Conservation (phyloP, 768 basidiomycete genomes). For the Naganishia onofrii region DNA sequence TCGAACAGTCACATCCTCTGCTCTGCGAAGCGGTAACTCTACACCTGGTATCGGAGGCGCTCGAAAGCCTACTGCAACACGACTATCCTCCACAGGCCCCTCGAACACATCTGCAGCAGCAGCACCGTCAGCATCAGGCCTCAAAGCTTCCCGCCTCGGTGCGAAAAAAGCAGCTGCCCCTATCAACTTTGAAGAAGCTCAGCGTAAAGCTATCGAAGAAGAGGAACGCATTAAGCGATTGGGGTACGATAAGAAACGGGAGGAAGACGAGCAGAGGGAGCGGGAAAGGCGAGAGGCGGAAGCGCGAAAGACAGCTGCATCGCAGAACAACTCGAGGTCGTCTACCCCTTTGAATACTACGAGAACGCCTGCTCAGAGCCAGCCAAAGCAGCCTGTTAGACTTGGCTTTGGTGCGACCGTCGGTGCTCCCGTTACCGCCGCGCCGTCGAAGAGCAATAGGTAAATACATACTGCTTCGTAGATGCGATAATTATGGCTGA, state of each 20-base stretch:
- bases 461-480: neutral
- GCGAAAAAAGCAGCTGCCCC: slow-evolving; percentile 78
- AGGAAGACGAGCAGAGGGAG: slow-evolving; percentile 77
- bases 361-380: slow-evolving; percentile 30
- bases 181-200: slow-evolving; percentile 92
- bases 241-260: slow-evolving; percentile 81
- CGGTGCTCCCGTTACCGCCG: slow-evolving; percentile 33
- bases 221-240: slow-evolving; percentile 87
- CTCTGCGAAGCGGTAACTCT: slow-evolving; percentile 44
- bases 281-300: slow-evolving; percentile 59
- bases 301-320: slow-evolving; percentile 46
- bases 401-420: slow-evolving; percentile 48
- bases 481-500: neutral
- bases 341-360: slow-evolving; percentile 31
- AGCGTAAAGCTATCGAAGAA: slow-evolving; percentile 83
- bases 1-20: slow-evolving; percentile 54
- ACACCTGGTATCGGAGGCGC: slow-evolving; percentile 49
- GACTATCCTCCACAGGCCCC: slow-evolving; percentile 40
- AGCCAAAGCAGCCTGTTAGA: slow-evolving; percentile 40
- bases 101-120: slow-evolving; percentile 41
- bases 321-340: slow-evolving; percentile 37
- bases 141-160: slow-evolving; percentile 67
- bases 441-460: slow-evolving; percentile 11
- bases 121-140: slow-evolving; percentile 54
- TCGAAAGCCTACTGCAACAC: slow-evolving; percentile 53